Evolutionary conservation across 2,329 filamentous ascomycete species (phyloP), one percentile per base, ranked within the genome.

Genomic region (Boeremia exigua): DNA sequence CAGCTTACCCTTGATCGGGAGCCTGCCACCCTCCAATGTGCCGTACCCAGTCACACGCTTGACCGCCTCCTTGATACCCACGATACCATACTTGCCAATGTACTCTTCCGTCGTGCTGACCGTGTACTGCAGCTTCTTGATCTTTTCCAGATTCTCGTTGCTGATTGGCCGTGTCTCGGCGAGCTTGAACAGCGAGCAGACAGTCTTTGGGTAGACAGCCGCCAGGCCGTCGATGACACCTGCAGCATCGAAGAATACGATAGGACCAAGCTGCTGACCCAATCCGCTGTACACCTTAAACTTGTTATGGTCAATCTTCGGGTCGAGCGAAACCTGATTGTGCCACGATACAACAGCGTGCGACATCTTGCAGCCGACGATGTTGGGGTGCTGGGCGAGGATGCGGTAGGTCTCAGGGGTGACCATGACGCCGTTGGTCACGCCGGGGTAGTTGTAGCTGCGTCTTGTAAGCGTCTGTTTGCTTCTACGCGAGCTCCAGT

Each of bases 331-430:
- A 54, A 88, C 82, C 69, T 88, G 83, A 4, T 82, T 79, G 68
- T 88, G 86, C 63, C 83, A 80, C n/a, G 85, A 87, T 42, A 88
- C 80, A 68, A 88, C 85, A 46, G 85, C 86, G 70, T 89, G 87
- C 0, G 86, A 88, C 63, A 89, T 82, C 75, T 89, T 89, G 75
- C 84, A 87, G 46, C 87, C 87, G 4, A 88, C 86, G 54, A 89
- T 88, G 67, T 89, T 89, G 28, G 84, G 80, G 69, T 89, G 86
- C 50, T 80, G 76, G 6, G 87, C 80, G 25, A 89, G 83, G 63
- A 77, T 75, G 65, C 78, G 84, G 66, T 85, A 86, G 0, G 85
- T 86, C 8, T 82, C 78, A 1, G 86, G 83, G 0, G 80, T 76
- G 55, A 89, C 79, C 63, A 81, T 80, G 65, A 89, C 78, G 64